Evolutionary conservation across 805 yeast species (phyloP).

Genomic region (Myxozyma monticola): DNA sequence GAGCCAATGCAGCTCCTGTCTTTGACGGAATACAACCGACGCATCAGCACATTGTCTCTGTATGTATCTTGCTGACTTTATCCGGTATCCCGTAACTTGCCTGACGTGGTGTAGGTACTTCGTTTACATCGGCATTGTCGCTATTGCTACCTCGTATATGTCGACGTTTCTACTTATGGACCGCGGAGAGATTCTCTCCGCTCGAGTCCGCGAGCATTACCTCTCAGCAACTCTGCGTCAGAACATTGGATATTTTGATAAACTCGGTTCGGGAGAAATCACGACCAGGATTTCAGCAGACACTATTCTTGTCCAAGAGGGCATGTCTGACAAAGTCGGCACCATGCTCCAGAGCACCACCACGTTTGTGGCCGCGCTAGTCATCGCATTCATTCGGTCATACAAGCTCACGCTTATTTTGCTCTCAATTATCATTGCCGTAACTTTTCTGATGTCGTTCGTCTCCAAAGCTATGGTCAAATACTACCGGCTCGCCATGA

Average conservation of each 20-base stretch:
- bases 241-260: conserved; percentile 46
- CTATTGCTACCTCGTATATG: conserved; percentile 30
- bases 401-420: conserved; percentile 44
- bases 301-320: conserved; percentile 45
- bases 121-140: conserved; percentile 44
- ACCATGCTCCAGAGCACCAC: conserved; percentile 41
- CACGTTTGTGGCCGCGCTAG: conserved; percentile 43
- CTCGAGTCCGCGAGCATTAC: conserved; percentile 43
- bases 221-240: conserved; percentile 43
- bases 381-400: conserved; percentile 41
- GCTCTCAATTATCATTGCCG: conserved; percentile 39
- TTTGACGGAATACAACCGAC: conserved; percentile 21
- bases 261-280: conserved; percentile 46
- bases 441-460: conserved; percentile 35
- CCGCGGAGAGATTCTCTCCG: conserved; percentile 45
- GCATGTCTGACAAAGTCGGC: conserved; percentile 46
- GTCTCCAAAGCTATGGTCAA: conserved; percentile 36
- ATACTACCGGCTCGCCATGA: conserved; percentile 13
- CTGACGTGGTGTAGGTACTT: conserved; percentile 36
- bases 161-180: conserved; percentile 42
- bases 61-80: background rate
- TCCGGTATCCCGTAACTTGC: background rate
- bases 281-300: conserved; percentile 47
- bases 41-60: conserved; percentile 14
- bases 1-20: conserved; percentile 3